Evolutionary conservation across 1,284 basidiomycete species (phyloP).

Genomic region (Sanguinoderma infundibulare): DNA sequence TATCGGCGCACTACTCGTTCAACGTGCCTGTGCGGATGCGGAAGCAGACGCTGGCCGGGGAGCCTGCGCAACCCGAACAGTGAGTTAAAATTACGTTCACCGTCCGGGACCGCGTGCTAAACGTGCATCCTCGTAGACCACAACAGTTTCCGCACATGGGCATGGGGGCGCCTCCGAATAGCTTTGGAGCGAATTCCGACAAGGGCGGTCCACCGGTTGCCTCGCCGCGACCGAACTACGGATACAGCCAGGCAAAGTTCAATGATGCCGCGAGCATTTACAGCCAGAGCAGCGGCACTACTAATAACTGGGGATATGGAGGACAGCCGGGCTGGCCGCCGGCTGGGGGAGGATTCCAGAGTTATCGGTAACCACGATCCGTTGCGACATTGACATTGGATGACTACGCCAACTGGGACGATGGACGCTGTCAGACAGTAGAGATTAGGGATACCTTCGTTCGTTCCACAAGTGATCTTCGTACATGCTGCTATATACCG

Average conservation of each 20-base stretch:
- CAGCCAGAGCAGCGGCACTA: background rate
- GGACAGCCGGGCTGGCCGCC: constrained; percentile 8
- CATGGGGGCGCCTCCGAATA: background rate
- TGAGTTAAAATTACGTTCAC: background rate
- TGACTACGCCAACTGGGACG: background rate
- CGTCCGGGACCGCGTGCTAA: background rate
- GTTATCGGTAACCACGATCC: background rate
- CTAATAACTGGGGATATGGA: background rate
- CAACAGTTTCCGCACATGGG: background rate
- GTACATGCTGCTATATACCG: background rate
- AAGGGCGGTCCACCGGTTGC: constrained; percentile 5
- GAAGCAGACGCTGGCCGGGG: background rate
- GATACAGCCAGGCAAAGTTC: constrained; percentile 17
- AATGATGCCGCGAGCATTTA: constrained; percentile 5
- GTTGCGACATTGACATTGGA: background rate
- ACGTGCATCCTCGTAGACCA: background rate
- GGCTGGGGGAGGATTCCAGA: constrained; percentile 3
- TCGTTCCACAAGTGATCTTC: background rate
- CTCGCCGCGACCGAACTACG: constrained; percentile 21
- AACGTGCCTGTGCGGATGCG: constrained; percentile 18
- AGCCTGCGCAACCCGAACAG: constrained; percentile 11
- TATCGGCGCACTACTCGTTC: constrained; percentile 28
- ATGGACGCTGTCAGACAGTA: background rate
- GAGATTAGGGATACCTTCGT: background rate
- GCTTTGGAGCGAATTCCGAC: background rate